Base-by-base conservation (phyloP, 176 grass and related monocot genomes). In the Triticum dicoccoides region DNA sequence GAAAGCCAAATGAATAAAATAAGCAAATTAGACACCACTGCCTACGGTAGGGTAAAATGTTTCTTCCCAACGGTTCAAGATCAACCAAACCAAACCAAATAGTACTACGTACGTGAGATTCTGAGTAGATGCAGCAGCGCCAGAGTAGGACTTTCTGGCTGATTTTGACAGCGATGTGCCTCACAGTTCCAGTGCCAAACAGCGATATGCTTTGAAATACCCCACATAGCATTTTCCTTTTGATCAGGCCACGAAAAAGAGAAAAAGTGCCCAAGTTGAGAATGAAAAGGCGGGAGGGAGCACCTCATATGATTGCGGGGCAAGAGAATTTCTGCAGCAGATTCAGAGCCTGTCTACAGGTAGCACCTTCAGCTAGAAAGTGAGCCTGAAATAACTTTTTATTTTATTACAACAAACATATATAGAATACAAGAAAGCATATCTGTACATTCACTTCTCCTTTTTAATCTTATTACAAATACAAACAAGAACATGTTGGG, bases 401-500 rank as follows among this genome's bases (percentile, higher is more conserved):
- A 5, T 17, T 51, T 52, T 80, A 91, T 84, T 68, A 84, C 44
- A 87, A 45, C 14, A 87, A 88, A 76, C 30, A 23, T 77, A 49
- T 42, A 73, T 20, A 73, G 51, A 41, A 86, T 47, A 87, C 27
- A 29, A 4, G 15, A 73, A 70, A 77, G 27, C 32, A 88, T 88
- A 88, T 88, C 65, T 91, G 86, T 85, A 85, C 72, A 82, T 77
- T 78, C 78, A 82, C 33, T 35, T 77, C 42, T 78, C 23, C 76
- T 11, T 62, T 88, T 85, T 33, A 82, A 82, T 54, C 70, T 88
- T 91, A 88, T 85, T 85, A 91, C 86, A 88, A 88, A 58, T 78
- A 82, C 82, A 88, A 47, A 90, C 58, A 87, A 63, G 23, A 88
- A 64, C 54, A 44, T 88, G 52, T 7, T 39, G 71, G 64, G 63